phyloP scores from a whole-genome alignment of 2,329 filamentous ascomycete genomes.

The Plectosphaerella plurivora region DNA sequence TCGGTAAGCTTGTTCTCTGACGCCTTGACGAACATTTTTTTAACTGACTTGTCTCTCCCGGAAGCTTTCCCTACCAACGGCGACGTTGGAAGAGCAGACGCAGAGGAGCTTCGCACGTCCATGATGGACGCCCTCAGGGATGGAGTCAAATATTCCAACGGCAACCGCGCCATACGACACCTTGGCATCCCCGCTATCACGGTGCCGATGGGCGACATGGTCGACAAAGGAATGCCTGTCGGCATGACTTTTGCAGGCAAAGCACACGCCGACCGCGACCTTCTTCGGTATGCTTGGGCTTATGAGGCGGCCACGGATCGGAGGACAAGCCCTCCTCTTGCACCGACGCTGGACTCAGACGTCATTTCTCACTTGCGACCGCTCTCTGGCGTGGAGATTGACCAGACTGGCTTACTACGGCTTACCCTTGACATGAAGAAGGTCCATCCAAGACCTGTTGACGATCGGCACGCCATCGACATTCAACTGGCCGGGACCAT shows the following conservation, averaged over 20 bases:
- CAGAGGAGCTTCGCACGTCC: conserved; percentile 2
- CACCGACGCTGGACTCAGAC: neutral
- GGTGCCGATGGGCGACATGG: conserved; percentile 47
- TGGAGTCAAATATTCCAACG: conserved; percentile 49
- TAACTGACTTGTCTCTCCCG: too few species aligned
- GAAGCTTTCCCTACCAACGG: conserved; percentile 6
- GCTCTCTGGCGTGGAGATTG: too few species aligned
- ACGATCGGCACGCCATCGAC: too few species aligned
- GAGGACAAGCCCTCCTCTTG: conserved; percentile 14
- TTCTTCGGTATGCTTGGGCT: conserved; percentile 17
- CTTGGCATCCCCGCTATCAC: conserved; percentile 50
- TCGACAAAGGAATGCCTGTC: conserved; percentile 42
- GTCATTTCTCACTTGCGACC: neutral
- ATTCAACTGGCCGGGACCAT: too few species aligned
- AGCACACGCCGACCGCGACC: conserved; percentile 36
- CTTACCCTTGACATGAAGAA: too few species aligned
- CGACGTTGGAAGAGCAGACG: conserved; percentile 4
- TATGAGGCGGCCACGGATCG: conserved; percentile 2
- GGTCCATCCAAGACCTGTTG: too few species aligned
- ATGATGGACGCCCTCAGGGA: conserved; percentile 25
- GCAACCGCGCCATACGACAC: conserved; percentile 47
- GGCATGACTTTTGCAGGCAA: conserved; percentile 47
- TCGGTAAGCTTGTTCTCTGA: neutral
- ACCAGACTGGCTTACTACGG: too few species aligned
- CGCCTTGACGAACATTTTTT: too few species aligned